A percentile compares a stretch with the other conserved stretches of the same genome.
These are phyloP conservation scores for Microbotryum intermedium DNA, from an alignment of 1,284 basidiomycete species.

Conservation along the genomic window DNA sequence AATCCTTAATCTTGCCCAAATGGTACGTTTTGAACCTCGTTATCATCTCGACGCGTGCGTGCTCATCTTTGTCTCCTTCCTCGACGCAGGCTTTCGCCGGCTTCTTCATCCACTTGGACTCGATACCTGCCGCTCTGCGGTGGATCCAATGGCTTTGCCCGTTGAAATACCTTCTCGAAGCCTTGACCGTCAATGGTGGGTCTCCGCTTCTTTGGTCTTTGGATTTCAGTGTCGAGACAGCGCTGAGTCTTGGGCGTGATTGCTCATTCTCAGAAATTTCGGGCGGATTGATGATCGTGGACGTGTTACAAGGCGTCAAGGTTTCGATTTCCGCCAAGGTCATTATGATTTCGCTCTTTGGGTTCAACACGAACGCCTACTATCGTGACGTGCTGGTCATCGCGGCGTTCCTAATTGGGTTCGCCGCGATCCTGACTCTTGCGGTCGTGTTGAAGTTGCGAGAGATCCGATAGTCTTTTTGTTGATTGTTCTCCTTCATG, in stretches of 20 bases:
- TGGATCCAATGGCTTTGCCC: constrained; percentile 59
- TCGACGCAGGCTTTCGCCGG: constrained; percentile 32
- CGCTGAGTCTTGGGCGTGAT: too few species aligned
- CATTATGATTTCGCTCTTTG: constrained; percentile 79
- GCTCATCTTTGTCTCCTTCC: background rate
- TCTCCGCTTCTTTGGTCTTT: background rate
- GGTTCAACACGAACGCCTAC: constrained; percentile 64
- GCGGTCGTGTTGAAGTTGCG: constrained; percentile 65
- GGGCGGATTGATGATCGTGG: constrained; percentile 69
- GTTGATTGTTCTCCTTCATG: too few species aligned
- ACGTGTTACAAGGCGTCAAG: constrained; percentile 68
- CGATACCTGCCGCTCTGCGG: constrained; percentile 31
- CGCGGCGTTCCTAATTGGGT: constrained; percentile 72
- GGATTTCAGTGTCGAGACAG: background rate
- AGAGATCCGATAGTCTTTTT: constrained; percentile 48
- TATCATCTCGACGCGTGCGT: constrained; percentile 9
- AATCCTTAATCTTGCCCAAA: constrained; percentile 30
- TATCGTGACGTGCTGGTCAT: constrained; percentile 73
- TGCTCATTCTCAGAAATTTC: constrained; percentile 62
- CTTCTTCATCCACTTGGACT: constrained; percentile 44
- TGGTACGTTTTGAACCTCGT: background rate
- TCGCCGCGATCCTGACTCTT: constrained; percentile 57
- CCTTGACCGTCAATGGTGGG: background rate
- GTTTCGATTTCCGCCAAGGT: constrained; percentile 64
- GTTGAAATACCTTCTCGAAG: constrained; percentile 67